These are phyloP conservation scores for Rhizophora apiculata DNA, from an alignment of 345 rosid genomes.

Conservation along the genomic window DNA sequence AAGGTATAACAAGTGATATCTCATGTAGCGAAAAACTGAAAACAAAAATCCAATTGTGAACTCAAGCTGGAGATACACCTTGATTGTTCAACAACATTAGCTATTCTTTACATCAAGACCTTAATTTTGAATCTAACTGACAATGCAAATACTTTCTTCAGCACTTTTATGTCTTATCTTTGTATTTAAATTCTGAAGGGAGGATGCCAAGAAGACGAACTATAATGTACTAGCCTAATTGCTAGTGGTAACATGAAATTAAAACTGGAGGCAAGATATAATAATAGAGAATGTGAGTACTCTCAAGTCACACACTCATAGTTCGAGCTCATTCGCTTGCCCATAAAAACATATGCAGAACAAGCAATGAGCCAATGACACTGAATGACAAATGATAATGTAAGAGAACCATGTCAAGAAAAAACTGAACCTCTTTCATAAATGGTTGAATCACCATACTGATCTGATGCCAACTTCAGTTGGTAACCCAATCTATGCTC, in stretches of 20 bases:
- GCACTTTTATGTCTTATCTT: neutral
- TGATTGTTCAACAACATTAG: neutral
- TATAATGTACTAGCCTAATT: too few relatives aligned
- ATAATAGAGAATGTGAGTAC: too few relatives aligned
- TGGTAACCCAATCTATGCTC: slow-evolving; percentile 85
- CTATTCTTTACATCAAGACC: neutral
- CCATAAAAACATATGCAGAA: too few relatives aligned
- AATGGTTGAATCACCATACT: slow-evolving; percentile 65
- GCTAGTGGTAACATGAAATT: too few relatives aligned
- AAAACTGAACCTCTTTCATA: slow-evolving; percentile 61
- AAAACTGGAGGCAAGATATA: too few relatives aligned
- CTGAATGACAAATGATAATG: neutral
- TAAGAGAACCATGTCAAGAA: neutral
- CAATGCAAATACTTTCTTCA: neutral
- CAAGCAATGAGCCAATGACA: neutral
- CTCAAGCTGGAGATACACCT: neutral
- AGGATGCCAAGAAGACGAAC: too few relatives aligned
- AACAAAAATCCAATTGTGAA: neutral
- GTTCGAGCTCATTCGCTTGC: too few relatives aligned
- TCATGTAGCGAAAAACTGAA: neutral
- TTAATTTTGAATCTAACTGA: too few relatives aligned
- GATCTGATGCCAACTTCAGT: slow-evolving; percentile 66
- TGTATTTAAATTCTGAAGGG: too few relatives aligned
- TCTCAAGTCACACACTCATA: too few relatives aligned
- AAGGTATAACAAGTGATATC: neutral